phyloP scores from a whole-genome alignment of 306 rosid genomes.

The Malus asiatica region DNA sequence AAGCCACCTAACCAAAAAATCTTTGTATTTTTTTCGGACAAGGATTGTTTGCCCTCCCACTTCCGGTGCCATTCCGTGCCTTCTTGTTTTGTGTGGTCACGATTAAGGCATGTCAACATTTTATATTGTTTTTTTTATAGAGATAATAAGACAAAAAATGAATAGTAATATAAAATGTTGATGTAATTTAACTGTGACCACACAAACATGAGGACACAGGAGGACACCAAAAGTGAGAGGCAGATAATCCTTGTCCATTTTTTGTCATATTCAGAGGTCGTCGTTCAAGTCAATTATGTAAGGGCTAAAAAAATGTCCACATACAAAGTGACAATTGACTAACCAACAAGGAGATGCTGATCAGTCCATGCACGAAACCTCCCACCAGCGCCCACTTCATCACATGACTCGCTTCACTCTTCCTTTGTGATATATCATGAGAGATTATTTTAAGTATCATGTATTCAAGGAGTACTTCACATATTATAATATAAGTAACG shows the following conservation, averaged over 20 bases:
- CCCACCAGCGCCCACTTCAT: not conserved
- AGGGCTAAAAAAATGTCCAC: not conserved
- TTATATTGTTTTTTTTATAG: too few species aligned
- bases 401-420: not conserved
- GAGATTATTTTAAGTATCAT: not conserved
- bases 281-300: not conserved
- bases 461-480: too few species aligned
- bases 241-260: too few species aligned
- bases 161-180: too few species aligned
- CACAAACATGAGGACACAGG: rapidly evolving
- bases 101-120: too few species aligned
- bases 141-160: too few species aligned
- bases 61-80: too few species aligned
- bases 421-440: not conserved
- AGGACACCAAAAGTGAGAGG: too few species aligned
- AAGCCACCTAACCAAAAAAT: not conserved
- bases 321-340: not conserved
- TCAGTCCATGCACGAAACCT: not conserved
- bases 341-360: not conserved
- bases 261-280: not conserved
- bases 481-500: too few species aligned
- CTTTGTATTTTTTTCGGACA: not conserved
- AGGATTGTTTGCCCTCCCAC: too few species aligned
- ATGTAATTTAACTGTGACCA: too few species aligned
- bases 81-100: too few species aligned